Conservation (phyloP, 2,329 filamentous ascomycete genomes). For the Penicillium brevicompactum region DNA sequence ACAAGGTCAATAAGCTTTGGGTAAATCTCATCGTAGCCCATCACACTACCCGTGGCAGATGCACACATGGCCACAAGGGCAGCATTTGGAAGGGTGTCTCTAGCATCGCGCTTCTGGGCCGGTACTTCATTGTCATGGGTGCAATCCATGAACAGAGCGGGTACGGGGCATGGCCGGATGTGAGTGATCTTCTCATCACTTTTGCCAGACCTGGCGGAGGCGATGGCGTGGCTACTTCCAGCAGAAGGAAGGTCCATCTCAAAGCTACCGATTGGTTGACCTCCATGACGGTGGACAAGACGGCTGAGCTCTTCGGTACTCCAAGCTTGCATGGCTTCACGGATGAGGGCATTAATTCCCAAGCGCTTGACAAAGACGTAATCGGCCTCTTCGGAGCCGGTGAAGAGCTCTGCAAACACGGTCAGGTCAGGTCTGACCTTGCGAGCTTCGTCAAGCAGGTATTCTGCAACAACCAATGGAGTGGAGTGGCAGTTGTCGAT, state of each 20-base stretch:
- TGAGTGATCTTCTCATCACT: slow-evolving; percentile 68
- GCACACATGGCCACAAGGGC: slow-evolving; percentile 95
- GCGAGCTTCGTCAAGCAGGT: slow-evolving; percentile 91
- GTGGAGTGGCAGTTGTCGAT: slow-evolving; percentile 99
- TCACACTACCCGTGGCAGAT: slow-evolving; percentile 91
- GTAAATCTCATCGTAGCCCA: slow-evolving; percentile 97
- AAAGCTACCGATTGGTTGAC: slow-evolving; percentile 93
- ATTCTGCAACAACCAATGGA: slow-evolving; percentile 89
- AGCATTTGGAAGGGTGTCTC: slow-evolving; percentile 91
- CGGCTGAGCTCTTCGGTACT: slow-evolving; percentile 89
- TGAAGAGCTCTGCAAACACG: slow-evolving; percentile 93
- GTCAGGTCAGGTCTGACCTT: slow-evolving; percentile 84
- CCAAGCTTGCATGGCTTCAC: slow-evolving; percentile 99
- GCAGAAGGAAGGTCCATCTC: slow-evolving; percentile 84
- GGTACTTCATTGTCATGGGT: slow-evolving; percentile 98
- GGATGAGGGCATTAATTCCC: slow-evolving; percentile 86
- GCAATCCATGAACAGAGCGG: slow-evolving; percentile 98
- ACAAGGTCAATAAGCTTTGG: slow-evolving; percentile 92
- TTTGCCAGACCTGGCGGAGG: slow-evolving; percentile 31
- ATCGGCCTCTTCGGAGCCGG: slow-evolving; percentile 92
- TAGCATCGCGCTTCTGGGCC: slow-evolving; percentile 89
- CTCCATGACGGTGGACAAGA: slow-evolving; percentile 89
- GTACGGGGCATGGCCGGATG: slow-evolving; percentile 85
- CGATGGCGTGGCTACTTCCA: slow-evolving; percentile 52
- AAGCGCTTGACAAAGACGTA: slow-evolving; percentile 94